Evolutionary conservation across 2,329 filamentous ascomycete genomes (phyloP).

Genomic region (Colletotrichum spinosum): DNA sequence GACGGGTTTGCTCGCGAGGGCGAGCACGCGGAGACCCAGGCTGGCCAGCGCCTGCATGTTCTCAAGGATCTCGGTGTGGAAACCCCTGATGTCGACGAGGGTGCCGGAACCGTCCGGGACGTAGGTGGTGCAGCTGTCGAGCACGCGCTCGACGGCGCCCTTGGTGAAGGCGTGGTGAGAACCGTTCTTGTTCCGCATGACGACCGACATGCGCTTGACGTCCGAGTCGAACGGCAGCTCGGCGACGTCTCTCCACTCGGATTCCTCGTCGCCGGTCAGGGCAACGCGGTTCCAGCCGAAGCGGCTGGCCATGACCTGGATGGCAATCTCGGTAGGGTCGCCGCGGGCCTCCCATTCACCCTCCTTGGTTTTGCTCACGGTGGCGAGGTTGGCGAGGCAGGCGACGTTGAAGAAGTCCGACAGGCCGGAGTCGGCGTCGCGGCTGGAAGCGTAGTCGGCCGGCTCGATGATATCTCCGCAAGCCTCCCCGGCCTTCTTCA

Average conservation of each 20-base stretch:
- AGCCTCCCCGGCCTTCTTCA: conserved; percentile 24
- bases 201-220: conserved; percentile 27
- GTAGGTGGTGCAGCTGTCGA: no score
- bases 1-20: no score
- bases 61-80: no score
- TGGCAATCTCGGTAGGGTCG: conserved; percentile 74
- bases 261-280: conserved; percentile 52
- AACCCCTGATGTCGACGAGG: no score
- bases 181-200: no score
- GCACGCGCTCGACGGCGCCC: no score
- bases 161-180: no score
- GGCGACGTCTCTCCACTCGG: conserved; percentile 63
- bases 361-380: conserved; percentile 58
- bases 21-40: no score
- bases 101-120: no score
- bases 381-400: conserved; percentile 68
- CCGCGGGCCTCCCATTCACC: conserved; percentile 66
- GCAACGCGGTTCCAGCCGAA: conserved; percentile 67
- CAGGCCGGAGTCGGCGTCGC: conserved; percentile 41
- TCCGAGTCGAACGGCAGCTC: conserved; percentile 51
- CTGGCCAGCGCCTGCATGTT: no score
- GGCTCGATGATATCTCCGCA: conserved; percentile 19
- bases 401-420: conserved; percentile 66
- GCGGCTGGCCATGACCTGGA: conserved; percentile 73
- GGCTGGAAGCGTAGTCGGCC: no score